A percentile compares a stretch with the other conserved stretches of the same genome.
Evolutionary conservation across 176 grass and related monocot genomes (phyloP).

Genomic region (Phragmites australis): DNA sequence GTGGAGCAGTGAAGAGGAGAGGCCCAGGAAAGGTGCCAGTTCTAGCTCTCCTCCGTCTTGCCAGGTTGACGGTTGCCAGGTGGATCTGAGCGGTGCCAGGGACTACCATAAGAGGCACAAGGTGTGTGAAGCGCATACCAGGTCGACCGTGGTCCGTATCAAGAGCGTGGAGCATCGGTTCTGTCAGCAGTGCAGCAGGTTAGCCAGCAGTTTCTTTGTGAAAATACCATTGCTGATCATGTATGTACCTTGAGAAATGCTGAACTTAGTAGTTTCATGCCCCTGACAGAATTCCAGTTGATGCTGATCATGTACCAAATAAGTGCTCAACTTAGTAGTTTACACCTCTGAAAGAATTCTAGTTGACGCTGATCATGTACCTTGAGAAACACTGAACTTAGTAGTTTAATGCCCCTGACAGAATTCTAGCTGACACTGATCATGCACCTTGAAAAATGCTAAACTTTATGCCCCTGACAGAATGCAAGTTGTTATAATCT

Average conservation of each 20-base stretch:
- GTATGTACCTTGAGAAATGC: slow-evolving; percentile 18
- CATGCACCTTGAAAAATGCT: no score
- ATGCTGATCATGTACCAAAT: background rate
- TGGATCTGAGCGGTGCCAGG: slow-evolving; percentile 45
- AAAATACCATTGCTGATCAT: background rate
- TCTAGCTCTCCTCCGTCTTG: slow-evolving; percentile 46
- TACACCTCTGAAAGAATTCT: background rate
- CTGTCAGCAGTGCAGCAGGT: slow-evolving; percentile 97
- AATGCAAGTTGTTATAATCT: no score
- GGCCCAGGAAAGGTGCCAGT: slow-evolving; percentile 31
- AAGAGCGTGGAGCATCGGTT: slow-evolving; percentile 61
- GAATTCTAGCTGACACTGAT: background rate
- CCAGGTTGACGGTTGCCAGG: slow-evolving; percentile 70
- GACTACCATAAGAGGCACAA: slow-evolving; percentile 90
- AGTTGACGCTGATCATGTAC: background rate
- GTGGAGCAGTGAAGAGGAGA: slow-evolving; percentile 39
- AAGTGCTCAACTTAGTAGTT: background rate
- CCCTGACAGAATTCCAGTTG: background rate
- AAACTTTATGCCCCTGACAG: no score
- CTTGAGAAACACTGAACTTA: slow-evolving; percentile 20
- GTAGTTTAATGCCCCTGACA: background rate
- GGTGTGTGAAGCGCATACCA: slow-evolving; percentile 78
- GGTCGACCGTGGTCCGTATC: slow-evolving; percentile 44
- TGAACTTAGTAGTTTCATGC: slow-evolving; percentile 12
- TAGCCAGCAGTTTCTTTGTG: slow-evolving; percentile 37